A percentile compares a stretch with the other conserved stretches of the same genome.
Evolutionary conservation across 2,329 filamentous ascomycete species (phyloP).

Genomic region (Myriosclerotinia duriaeana): DNA sequence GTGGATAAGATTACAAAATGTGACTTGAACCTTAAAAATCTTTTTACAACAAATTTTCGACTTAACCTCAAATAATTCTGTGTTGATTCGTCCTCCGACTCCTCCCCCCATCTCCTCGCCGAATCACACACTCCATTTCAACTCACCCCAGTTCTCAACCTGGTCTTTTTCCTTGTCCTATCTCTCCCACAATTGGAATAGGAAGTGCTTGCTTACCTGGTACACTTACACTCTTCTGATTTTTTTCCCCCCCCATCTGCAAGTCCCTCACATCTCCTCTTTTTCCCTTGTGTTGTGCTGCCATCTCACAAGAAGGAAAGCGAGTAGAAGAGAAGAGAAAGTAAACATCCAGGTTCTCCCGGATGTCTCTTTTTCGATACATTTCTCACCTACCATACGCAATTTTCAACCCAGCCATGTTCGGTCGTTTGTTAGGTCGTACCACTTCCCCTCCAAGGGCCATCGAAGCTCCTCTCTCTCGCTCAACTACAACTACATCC

Average conservation of each 20-base stretch:
- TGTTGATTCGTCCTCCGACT: background rate
- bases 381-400: constrained; percentile 21
- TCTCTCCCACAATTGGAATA: background rate
- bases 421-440: constrained; percentile 22
- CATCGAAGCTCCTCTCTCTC: constrained; percentile 13
- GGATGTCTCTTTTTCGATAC: constrained; percentile 27
- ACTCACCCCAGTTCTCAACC: background rate
- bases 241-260: background rate
- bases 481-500: constrained; percentile 4
- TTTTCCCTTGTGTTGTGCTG: constrained; percentile 12
- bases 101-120: background rate
- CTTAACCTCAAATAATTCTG: too few relatives aligned
- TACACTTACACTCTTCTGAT: background rate
- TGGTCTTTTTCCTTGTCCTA: constrained; percentile 1
- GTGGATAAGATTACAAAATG: too few relatives aligned
- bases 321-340: constrained; percentile 2
- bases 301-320: constrained; percentile 21
- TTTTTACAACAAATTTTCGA: too few relatives aligned
- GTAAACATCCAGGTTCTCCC: constrained; percentile 21
- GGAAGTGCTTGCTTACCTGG: background rate
- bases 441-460: constrained; percentile 25
- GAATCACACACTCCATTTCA: background rate
- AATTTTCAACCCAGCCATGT: constrained; percentile 24
- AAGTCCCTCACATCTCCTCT: constrained; percentile 16
- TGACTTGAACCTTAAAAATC: too few relatives aligned